Conservation (phyloP, 768 basidiomycete species). For the Arthromyces matolae region DNA sequence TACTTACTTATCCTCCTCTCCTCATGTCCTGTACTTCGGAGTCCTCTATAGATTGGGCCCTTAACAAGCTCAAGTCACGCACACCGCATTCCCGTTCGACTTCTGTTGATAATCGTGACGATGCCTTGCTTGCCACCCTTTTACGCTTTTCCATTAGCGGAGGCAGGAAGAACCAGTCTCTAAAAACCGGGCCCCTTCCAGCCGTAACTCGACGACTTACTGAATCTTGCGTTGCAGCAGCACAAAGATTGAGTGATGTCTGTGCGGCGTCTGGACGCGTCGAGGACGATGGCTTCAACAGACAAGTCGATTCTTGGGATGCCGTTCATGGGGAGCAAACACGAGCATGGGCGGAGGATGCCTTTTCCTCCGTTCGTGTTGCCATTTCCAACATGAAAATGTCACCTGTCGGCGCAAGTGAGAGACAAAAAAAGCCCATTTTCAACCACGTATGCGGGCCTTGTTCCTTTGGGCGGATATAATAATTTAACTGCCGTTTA, state of each 20-base stretch:
- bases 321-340: not conserved
- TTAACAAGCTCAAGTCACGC: not conserved
- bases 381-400: not conserved
- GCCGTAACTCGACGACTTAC: not conserved
- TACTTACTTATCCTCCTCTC: not conserved
- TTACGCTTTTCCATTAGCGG: not conserved
- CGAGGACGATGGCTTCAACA: not conserved
- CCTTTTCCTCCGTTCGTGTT: not conserved
- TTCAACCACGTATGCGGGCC: slow-evolving; percentile 7
- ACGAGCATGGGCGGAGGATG: slow-evolving; percentile 5
- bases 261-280: not conserved
- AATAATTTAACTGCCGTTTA: slow-evolving; percentile 15
- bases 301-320: not conserved
- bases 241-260: not conserved
- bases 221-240: not conserved
- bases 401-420: not conserved
- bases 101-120: not conserved
- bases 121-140: not conserved
- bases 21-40: not conserved
- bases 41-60: not conserved
- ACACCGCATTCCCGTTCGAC: not conserved
- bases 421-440: slow-evolving; percentile 2
- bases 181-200: not conserved
- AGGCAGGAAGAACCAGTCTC: not conserved
- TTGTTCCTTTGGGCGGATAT: not conserved